A percentile compares a stretch with the other conserved stretches of the same genome.
phyloP scores from a whole-genome alignment of 1,139 yeast genomes.

The Pichia sp. region DNA sequence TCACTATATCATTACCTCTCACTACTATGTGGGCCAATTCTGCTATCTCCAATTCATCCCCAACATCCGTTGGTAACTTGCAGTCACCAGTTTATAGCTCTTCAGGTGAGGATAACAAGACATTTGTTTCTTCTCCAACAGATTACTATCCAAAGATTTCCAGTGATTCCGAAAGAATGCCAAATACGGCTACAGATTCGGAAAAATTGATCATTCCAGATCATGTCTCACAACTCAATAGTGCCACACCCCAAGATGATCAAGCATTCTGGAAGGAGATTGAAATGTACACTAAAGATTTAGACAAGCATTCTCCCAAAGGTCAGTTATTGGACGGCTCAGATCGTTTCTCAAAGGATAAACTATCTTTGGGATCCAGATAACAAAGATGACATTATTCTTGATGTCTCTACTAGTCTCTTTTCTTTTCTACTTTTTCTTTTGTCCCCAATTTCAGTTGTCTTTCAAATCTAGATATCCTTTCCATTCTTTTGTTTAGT shows the following conservation, averaged over 20 bases:
- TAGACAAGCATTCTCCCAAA: slow-evolving; percentile 16
- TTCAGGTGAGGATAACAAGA: slow-evolving; percentile 13
- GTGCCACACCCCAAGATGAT: slow-evolving; percentile 6
- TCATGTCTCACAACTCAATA: slow-evolving; percentile 1
- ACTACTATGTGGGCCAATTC: slow-evolving; percentile 79
- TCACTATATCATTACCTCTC: slow-evolving; percentile 65
- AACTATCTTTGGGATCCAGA: too few relatives aligned
- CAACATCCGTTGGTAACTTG: slow-evolving; percentile 22
- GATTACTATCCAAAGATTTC: slow-evolving; percentile 7
- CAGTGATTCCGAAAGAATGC: slow-evolving; percentile 2
- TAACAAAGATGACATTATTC: too few relatives aligned
- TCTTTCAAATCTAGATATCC: too few relatives aligned
- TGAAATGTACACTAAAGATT: slow-evolving; percentile 22
- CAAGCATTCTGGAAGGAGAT: slow-evolving; percentile 25
- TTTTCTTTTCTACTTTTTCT: too few relatives aligned
- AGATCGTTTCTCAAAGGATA: too few relatives aligned
- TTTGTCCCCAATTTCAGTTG: too few relatives aligned
- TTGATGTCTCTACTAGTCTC: too few relatives aligned
- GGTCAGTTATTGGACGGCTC: too few relatives aligned
- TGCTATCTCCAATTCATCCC: slow-evolving; percentile 19
- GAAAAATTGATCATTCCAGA: slow-evolving; percentile 1
- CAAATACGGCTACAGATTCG: slow-evolving; percentile 2
- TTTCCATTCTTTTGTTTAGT: too few relatives aligned
- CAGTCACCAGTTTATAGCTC: slow-evolving; percentile 5
- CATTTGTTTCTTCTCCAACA: slow-evolving; percentile 11